Evolutionary conservation across 805 yeast species (phyloP).

Genomic region (Sporopachydermia quercuum): DNA sequence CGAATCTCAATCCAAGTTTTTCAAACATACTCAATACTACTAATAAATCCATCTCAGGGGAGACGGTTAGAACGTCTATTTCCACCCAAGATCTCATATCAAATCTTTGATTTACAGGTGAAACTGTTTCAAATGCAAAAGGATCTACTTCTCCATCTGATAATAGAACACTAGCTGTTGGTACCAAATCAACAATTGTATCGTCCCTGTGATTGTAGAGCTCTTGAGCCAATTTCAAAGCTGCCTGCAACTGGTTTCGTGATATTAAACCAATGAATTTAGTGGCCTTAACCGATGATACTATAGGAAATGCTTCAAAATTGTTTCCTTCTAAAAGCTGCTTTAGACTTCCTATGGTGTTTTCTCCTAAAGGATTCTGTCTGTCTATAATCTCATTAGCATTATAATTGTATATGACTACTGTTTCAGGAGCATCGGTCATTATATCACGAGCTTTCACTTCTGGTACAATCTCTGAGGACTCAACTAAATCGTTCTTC

Average conservation of each 20-base stretch:
- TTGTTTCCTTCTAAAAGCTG: slow-evolving; percentile 9
- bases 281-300: slow-evolving; percentile 20
- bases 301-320: slow-evolving; percentile 30
- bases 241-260: slow-evolving; percentile 21
- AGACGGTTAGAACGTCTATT: slow-evolving; percentile 15
- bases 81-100: slow-evolving; percentile 13
- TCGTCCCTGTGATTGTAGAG: slow-evolving; percentile 3
- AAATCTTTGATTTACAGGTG: slow-evolving; percentile 9
- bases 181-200: slow-evolving; percentile 6
- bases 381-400: slow-evolving; percentile 6
- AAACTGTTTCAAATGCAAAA: slow-evolving; percentile 4
- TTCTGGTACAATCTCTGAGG: slow-evolving; percentile 26
- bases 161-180: neutral
- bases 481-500: slow-evolving; percentile 17
- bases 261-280: slow-evolving; percentile 29
- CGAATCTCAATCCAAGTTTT: slow-evolving; percentile 21
- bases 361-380: too few relatives aligned
- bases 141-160: too few relatives aligned
- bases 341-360: slow-evolving; percentile 16
- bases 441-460: slow-evolving; percentile 21
- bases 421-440: slow-evolving; percentile 18
- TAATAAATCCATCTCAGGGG: slow-evolving; percentile 18
- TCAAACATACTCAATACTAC: slow-evolving; percentile 25
- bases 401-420: slow-evolving; percentile 21
- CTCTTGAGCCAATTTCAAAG: slow-evolving; percentile 13